A percentile compares a stretch with the other conserved stretches of the same genome.
These are phyloP conservation scores for Sclerotiophoma versabilis DNA, from an alignment of 2,329 filamentous ascomycete genomes.

Conservation along the genomic window DNA sequence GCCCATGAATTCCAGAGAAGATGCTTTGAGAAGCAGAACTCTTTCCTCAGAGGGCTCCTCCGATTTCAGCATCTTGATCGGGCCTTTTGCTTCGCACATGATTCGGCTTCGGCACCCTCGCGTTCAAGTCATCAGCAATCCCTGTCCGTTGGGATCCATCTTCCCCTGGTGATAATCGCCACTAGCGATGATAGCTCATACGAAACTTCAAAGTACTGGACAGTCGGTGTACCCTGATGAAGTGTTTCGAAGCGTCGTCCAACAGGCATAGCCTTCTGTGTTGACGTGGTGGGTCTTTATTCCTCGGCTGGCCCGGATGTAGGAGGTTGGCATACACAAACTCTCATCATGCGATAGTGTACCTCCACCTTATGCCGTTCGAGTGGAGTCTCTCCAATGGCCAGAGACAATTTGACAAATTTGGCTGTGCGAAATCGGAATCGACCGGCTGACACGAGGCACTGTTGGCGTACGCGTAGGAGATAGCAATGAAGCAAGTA, in stretches of 20 bases:
- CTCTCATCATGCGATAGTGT: neutral
- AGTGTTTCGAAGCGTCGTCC: neutral
- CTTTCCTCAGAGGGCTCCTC: neutral
- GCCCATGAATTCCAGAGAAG: neutral
- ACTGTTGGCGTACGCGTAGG: neutral
- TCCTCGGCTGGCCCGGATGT: constrained; percentile 5
- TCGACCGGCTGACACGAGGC: constrained; percentile 15
- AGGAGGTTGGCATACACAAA: neutral
- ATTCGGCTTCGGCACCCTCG: constrained; percentile 7
- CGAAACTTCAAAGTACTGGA: constrained; percentile 4
- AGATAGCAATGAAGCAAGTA: neutral
- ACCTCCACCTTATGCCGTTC: constrained; percentile 5
- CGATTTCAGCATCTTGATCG: neutral
- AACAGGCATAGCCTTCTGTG: neutral
- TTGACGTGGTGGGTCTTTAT: neutral
- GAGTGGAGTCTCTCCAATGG: constrained; percentile 1
- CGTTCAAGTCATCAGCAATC: neutral
- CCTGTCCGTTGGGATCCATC: constrained; percentile 16
- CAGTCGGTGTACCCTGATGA: neutral
- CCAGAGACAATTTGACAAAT: constrained; percentile 3
- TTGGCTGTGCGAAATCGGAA: constrained; percentile 11
- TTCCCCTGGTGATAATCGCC: constrained; percentile 20
- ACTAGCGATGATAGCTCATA: constrained; percentile 11
- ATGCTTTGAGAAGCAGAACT: neutral
- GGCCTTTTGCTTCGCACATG: neutral